Conservation (phyloP, 2,329 filamentous ascomycete species). For the Hirsutella rhossiliensis region DNA sequence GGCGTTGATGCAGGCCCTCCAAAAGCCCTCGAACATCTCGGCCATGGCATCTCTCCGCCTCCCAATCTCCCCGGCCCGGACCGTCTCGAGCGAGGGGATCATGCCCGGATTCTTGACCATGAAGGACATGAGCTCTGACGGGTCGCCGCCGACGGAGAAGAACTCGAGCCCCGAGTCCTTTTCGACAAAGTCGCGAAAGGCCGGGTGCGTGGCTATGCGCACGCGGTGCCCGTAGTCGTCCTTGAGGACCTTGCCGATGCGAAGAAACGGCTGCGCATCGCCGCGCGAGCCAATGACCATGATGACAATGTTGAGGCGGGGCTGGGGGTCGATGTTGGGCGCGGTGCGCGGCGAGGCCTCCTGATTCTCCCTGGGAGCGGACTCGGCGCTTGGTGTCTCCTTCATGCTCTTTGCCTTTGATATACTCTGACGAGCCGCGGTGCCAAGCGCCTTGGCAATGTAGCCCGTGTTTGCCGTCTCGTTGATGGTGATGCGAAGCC, state of each 20-base stretch:
- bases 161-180: conserved; percentile 65
- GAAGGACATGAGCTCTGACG: conserved; percentile 72
- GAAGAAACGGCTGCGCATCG: conserved; percentile 71
- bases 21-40: conserved; percentile 75
- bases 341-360: conserved; percentile 3
- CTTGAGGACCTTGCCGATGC: conserved; percentile 60
- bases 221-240: conserved; percentile 63
- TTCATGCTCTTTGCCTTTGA: conserved; percentile 3
- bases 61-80: conserved; percentile 62
- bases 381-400: background rate
- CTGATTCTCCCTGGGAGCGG: background rate
- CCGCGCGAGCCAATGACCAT: conserved; percentile 75
- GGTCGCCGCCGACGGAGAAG: conserved; percentile 69
- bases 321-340: conserved; percentile 15
- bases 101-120: conserved; percentile 80
- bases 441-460: conserved; percentile 60
- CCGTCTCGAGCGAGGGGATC: conserved; percentile 60
- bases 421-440: conserved; percentile 34
- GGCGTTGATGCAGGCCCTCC: conserved; percentile 63
- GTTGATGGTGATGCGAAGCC: conserved; percentile 59
- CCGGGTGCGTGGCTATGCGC: conserved; percentile 66
- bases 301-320: conserved; percentile 63
- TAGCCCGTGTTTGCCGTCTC: conserved; percentile 60
- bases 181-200: conserved; percentile 64
- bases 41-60: conserved; percentile 57